Conservation (phyloP, 2,329 filamentous ascomycete genomes). For the Bimuria novae-zelandiae region DNA sequence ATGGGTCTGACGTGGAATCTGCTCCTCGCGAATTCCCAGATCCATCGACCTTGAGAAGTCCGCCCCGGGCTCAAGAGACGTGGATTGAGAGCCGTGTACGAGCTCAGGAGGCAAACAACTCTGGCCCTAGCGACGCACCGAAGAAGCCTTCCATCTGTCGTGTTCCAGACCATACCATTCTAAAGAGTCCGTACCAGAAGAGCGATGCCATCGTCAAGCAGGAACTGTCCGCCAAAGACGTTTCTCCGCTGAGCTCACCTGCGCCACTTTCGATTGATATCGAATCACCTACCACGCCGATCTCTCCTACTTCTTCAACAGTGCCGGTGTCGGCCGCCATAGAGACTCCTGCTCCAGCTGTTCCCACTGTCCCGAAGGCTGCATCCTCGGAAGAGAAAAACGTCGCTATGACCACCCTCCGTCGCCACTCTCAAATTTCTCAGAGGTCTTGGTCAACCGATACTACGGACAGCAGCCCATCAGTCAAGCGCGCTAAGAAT, state of each 20-base stretch:
- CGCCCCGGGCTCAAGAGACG: too few species aligned
- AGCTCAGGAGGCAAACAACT: too few species aligned
- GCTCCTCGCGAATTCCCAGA: slow-evolving; percentile 13
- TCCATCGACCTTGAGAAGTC: slow-evolving; percentile 5
- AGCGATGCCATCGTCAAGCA: background rate
- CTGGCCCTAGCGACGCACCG: too few species aligned
- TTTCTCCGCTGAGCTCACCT: background rate
- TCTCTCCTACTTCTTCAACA: background rate
- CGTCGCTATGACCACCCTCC: background rate
- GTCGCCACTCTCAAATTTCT: slow-evolving; percentile 17
- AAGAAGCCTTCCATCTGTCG: too few species aligned
- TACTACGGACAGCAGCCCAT: slow-evolving; percentile 2
- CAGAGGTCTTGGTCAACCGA: slow-evolving; percentile 15
- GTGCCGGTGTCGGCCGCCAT: background rate
- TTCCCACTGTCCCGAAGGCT: background rate
- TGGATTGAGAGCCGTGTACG: too few species aligned
- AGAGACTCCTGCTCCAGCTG: background rate
- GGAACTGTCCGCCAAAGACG: background rate
- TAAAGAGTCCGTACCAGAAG: background rate
- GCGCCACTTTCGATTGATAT: background rate
- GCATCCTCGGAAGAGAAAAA: background rate
- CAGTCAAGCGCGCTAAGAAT: background rate
- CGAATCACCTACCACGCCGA: background rate
- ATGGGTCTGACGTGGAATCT: background rate
- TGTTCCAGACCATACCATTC: slow-evolving; percentile 15